phyloP scores from a whole-genome alignment of 2,329 filamentous ascomycete species.

The Colletotrichum kahawae region DNA sequence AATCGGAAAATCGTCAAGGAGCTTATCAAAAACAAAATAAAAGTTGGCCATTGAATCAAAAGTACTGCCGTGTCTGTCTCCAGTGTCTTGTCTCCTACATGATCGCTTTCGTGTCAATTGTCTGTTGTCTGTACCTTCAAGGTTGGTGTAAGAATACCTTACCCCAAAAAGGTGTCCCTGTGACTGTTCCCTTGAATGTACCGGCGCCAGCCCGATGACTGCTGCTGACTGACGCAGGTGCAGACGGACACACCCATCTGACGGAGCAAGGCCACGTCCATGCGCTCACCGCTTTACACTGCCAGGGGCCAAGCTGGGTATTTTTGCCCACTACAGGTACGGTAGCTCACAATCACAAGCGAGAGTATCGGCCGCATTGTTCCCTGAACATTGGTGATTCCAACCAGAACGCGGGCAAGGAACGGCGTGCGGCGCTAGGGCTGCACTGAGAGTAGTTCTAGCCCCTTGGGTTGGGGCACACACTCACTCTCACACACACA shows the following conservation, averaged over 20 bases:
- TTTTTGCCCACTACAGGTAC: not conserved
- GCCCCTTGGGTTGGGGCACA: not conserved
- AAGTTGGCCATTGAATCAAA: slow-evolving; percentile 21
- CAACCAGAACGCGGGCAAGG: not conserved
- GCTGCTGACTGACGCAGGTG: not conserved
- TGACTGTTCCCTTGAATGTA: not conserved
- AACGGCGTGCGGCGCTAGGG: not conserved
- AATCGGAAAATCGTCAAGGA: slow-evolving; percentile 19
- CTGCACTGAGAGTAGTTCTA: not conserved
- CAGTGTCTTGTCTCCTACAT: not conserved
- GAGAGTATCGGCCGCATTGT: not conserved
- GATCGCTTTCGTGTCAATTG: not conserved
- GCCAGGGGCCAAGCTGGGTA: not conserved
- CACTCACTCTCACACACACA: not conserved
- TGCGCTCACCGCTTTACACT: slow-evolving; percentile 7
- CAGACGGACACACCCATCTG: not conserved
- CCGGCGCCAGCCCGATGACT: not conserved
- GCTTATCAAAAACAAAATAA: slow-evolving; percentile 22
- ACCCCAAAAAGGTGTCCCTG: not conserved
- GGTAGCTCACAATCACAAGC: not conserved
- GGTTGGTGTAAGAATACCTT: not conserved
- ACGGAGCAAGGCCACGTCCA: not conserved
- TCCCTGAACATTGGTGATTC: not conserved
- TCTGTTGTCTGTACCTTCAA: not conserved
- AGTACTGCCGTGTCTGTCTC: too few species aligned